Evolutionary conservation across 2,329 filamentous ascomycete genomes (phyloP).

Genomic region (Fusarium concolor): DNA sequence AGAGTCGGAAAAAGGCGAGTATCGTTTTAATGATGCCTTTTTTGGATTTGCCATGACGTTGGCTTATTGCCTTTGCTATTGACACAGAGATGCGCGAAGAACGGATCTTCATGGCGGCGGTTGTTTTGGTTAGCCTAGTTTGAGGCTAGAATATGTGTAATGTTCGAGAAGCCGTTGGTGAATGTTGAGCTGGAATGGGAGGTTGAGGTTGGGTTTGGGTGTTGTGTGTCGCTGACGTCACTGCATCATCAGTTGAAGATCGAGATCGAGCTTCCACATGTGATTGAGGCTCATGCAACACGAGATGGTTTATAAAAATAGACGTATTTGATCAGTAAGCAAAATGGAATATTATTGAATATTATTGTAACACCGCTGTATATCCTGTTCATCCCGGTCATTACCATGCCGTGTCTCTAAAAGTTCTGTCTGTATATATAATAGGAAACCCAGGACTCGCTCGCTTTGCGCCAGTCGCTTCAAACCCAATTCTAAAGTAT

Average conservation of each 20-base stretch:
- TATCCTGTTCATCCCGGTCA: constrained; percentile 24
- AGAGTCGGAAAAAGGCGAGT: constrained; percentile 50
- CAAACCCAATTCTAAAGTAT: background rate
- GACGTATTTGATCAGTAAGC: background rate
- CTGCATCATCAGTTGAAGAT: constrained; percentile 8
- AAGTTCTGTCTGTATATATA: constrained; percentile 2
- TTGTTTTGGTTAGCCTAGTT: background rate
- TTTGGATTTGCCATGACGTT: constrained; percentile 48
- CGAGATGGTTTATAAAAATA: background rate
- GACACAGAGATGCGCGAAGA: constrained; percentile 65
- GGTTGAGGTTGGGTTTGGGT: background rate
- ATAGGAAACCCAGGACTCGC: constrained; percentile 26
- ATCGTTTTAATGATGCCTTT: constrained; percentile 48
- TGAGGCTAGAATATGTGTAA: background rate
- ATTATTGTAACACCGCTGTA: constrained; percentile 10
- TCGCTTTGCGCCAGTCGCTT: constrained; percentile 34
- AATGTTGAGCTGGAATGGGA: constrained; percentile 2
- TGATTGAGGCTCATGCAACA: background rate
- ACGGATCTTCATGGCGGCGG: constrained; percentile 48
- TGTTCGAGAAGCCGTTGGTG: constrained; percentile 16
- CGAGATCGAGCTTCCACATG: constrained; percentile 6
- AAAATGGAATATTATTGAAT: no score
- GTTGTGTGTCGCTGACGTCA: constrained; percentile 34
- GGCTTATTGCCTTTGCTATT: constrained; percentile 65
- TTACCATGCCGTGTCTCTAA: constrained; percentile 23